phyloP scores from a whole-genome alignment of 495 filamentous ascomycete genomes.

The Staphylotrichum longicolle region DNA sequence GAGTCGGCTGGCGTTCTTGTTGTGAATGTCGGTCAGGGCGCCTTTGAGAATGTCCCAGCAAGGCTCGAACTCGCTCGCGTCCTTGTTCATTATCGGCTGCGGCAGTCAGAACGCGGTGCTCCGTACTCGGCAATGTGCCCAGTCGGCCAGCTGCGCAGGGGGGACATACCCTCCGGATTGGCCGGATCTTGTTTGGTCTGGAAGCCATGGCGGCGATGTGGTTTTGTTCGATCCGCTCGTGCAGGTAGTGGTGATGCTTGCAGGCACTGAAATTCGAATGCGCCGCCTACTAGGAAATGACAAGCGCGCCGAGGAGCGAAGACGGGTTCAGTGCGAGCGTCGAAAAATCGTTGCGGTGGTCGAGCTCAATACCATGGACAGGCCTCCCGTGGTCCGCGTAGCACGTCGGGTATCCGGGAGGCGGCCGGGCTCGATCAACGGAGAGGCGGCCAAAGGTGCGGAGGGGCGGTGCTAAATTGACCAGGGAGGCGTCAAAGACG shows the following conservation, averaged over 20 bases:
- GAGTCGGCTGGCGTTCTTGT: constrained; percentile 81
- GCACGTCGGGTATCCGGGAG: neutral
- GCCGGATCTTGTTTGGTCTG: constrained; percentile 27
- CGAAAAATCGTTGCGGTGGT: neutral
- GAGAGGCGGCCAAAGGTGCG: neutral
- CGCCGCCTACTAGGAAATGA: too few species aligned
- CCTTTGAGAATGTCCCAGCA: constrained; percentile 73
- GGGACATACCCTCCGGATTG: constrained; percentile 27
- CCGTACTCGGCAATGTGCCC: too few species aligned
- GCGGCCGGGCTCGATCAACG: neutral
- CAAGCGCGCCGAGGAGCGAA: too few species aligned
- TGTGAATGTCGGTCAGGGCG: constrained; percentile 83
- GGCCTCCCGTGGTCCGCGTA: constrained; percentile 5
- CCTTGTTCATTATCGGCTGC: constrained; percentile 33
- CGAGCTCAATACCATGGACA: neutral
- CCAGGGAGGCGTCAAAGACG: neutral
- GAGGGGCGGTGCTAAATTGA: neutral
- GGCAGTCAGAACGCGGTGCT: neutral
- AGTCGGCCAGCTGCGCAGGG: too few species aligned
- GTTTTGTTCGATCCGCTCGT: neutral
- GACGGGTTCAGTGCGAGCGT: too few species aligned
- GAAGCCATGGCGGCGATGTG: constrained; percentile 24
- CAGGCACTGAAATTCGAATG: neutral
- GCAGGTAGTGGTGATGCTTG: neutral
- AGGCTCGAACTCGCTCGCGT: constrained; percentile 64